Evolutionary conservation across 2,329 filamentous ascomycete genomes (phyloP), one percentile per base, ranked within the genome.

Genomic region (Colletotrichum tropicale): DNA sequence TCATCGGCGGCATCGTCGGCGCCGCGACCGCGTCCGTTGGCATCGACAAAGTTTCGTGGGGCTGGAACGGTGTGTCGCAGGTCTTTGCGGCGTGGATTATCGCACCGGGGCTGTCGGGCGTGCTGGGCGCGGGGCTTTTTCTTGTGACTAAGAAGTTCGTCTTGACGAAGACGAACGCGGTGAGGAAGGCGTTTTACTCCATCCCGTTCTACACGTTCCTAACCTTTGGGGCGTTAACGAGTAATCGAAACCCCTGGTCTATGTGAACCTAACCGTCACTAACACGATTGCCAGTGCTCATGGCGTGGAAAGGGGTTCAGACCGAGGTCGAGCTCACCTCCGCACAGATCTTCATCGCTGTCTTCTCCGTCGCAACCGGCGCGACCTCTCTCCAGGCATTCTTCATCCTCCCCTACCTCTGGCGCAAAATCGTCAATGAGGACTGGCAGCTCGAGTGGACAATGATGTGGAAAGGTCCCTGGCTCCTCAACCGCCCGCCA

Each of bases 321-420:
- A 65, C 74, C 13, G 70, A 76, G 0, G 61, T 78, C 6, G 76
- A 82, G 5, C 61, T 83, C 1, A 80, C 81, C 1, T 71, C 76
- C 67, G 8, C 71, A 24, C n/a, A 77, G 16, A 76, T 82, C 0
- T 34, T 84, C 62, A 79, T 81, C n/a, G 69, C 86, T 61, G 85
- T 89, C 52, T 83, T 91, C 62, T 84, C 84, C 48, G 84, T 87
- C 16, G 86, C 87, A 34, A 81, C 80, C 2, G 88, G 83, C 32
- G 85, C 87, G 5, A 82, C 84, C 1, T 66, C 86, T 5, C 78
- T 91, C 12, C 82, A 88, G 32, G 80, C 81, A 64, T 73, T 87
- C 60, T 91, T 91, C 79, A 83, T 91, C 74, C 82, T 91, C 8
- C 89, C 90, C 2, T 91, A 86, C 76, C 82, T 91, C 32, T 86